phyloP scores from a whole-genome alignment of 768 basidiomycete species.

The Serendipita sp. region DNA sequence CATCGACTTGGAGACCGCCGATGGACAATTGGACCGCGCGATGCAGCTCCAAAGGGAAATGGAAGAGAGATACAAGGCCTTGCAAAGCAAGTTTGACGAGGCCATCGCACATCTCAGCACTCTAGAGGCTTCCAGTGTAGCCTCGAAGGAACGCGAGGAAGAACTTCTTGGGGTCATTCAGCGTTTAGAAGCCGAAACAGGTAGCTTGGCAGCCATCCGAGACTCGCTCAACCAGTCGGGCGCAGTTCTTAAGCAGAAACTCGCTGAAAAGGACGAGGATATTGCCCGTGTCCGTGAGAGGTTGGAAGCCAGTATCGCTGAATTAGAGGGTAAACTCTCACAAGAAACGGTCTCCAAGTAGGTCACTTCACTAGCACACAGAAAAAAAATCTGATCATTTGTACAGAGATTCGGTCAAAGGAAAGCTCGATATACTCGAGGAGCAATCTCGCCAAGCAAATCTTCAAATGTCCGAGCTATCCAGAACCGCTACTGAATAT shows the following conservation, averaged over 20 bases:
- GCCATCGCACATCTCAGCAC: slow-evolving; percentile 75
- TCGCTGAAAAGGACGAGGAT: slow-evolving; percentile 67
- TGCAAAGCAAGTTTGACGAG: slow-evolving; percentile 60
- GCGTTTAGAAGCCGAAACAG: slow-evolving; percentile 41
- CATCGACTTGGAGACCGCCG: slow-evolving; percentile 65
- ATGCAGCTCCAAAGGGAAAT: slow-evolving; percentile 61
- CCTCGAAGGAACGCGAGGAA: slow-evolving; percentile 45
- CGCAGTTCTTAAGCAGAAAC: slow-evolving; percentile 53
- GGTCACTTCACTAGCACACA: slow-evolving; percentile 15
- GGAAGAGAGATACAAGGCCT: slow-evolving; percentile 58
- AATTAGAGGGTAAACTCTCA: slow-evolving; percentile 57
- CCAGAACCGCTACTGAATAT: slow-evolving; percentile 61
- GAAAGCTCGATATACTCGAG: slow-evolving; percentile 45
- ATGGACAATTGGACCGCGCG: slow-evolving; percentile 71
- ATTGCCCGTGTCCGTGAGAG: slow-evolving; percentile 56
- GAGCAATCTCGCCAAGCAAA: slow-evolving; percentile 52
- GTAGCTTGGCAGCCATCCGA: slow-evolving; percentile 38
- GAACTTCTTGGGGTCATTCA: slow-evolving; percentile 44
- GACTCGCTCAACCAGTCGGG: slow-evolving; percentile 46
- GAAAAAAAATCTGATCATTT: not conserved
- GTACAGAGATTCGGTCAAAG: slow-evolving; percentile 44
- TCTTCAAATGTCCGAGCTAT: slow-evolving; percentile 61
- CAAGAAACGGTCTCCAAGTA: slow-evolving; percentile 49
- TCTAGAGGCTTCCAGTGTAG: slow-evolving; percentile 59
- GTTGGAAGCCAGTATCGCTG: slow-evolving; percentile 43